Evolutionary conservation across 306 rosid species (phyloP).

Genomic region (Trichosanthes truncata): DNA sequence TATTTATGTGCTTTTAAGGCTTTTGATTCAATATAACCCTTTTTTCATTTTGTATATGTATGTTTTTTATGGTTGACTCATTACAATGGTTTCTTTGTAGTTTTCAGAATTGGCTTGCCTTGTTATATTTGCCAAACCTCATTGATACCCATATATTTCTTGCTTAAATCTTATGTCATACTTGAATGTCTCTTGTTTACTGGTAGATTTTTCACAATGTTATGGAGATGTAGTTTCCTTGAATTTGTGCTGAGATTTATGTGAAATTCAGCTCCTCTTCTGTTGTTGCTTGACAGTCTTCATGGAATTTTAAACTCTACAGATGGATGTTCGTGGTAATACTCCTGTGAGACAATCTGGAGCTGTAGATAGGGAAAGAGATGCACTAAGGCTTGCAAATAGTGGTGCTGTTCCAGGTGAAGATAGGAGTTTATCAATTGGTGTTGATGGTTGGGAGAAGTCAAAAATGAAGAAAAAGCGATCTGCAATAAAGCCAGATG

Average conservation of each 20-base stretch:
- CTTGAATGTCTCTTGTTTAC: not conserved
- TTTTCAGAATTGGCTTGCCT: not conserved
- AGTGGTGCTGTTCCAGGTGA: slow-evolving; percentile 65
- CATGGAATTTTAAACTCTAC: slow-evolving; percentile 19
- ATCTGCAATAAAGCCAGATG: slow-evolving; percentile 88
- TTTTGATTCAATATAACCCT: not conserved
- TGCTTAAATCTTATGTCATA: not conserved
- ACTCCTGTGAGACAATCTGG: slow-evolving; percentile 74
- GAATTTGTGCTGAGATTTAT: slow-evolving; percentile 1
- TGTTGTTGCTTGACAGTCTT: slow-evolving; percentile 18
- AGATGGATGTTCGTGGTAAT: slow-evolving; percentile 84
- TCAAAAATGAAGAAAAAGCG: slow-evolving; percentile 94
- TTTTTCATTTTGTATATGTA: not conserved
- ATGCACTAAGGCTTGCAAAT: slow-evolving; percentile 54
- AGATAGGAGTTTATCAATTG: slow-evolving; percentile 65
- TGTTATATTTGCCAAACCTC: not conserved
- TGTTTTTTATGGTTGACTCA: not conserved
- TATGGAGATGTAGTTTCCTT: not conserved
- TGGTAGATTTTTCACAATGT: not conserved
- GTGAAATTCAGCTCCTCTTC: slow-evolving; percentile 3
- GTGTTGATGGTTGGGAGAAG: slow-evolving; percentile 96
- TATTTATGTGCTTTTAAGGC: not conserved
- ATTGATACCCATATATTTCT: not conserved
- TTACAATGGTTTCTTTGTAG: not conserved
- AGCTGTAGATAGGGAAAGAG: slow-evolving; percentile 77